Evolutionary conservation across 345 rosid species (phyloP).

Genomic region (Eucalyptus urophylla): DNA sequence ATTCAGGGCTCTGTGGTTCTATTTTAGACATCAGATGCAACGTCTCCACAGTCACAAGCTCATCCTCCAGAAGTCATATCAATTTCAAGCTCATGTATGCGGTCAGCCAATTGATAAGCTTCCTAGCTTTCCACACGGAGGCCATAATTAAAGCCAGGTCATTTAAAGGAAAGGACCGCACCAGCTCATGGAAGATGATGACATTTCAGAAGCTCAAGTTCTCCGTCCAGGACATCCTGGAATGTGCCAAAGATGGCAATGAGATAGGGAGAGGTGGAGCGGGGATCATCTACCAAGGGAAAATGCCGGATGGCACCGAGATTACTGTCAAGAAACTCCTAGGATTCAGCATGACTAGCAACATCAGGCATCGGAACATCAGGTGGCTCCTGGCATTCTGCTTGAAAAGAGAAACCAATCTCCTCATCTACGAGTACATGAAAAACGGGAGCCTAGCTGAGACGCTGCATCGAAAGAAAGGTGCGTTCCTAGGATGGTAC

Average conservation of each 20-base stretch:
- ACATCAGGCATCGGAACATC: slow-evolving; percentile 48
- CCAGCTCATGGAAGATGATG: slow-evolving; percentile 45
- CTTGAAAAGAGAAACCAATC: slow-evolving; percentile 44
- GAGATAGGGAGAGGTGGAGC: slow-evolving; percentile 57
- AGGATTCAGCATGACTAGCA: slow-evolving; percentile 21
- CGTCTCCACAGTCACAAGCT: not conserved
- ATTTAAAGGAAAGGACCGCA: slow-evolving; percentile 11
- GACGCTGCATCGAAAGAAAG: slow-evolving; percentile 43
- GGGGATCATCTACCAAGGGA: slow-evolving; percentile 46
- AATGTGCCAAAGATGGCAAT: slow-evolving; percentile 44
- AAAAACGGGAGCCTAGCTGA: slow-evolving; percentile 55
- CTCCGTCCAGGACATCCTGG: slow-evolving; percentile 24
- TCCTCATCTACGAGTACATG: slow-evolving; percentile 60
- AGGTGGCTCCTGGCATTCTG: slow-evolving; percentile 45
- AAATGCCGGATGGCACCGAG: slow-evolving; percentile 37
- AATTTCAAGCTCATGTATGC: slow-evolving; percentile 33
- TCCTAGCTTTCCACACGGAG: slow-evolving; percentile 16
- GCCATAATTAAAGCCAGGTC: slow-evolving; percentile 38
- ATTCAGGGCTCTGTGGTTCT: slow-evolving; percentile 32
- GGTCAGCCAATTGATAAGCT: slow-evolving; percentile 33
- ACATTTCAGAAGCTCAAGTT: slow-evolving; percentile 53
- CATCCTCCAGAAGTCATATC: not conserved
- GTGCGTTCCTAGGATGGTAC: slow-evolving; percentile 34
- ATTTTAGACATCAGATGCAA: slow-evolving; percentile 28
- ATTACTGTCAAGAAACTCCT: slow-evolving; percentile 50